Conservation (phyloP, 257 asterid species). For the Leonotis leonurus region DNA sequence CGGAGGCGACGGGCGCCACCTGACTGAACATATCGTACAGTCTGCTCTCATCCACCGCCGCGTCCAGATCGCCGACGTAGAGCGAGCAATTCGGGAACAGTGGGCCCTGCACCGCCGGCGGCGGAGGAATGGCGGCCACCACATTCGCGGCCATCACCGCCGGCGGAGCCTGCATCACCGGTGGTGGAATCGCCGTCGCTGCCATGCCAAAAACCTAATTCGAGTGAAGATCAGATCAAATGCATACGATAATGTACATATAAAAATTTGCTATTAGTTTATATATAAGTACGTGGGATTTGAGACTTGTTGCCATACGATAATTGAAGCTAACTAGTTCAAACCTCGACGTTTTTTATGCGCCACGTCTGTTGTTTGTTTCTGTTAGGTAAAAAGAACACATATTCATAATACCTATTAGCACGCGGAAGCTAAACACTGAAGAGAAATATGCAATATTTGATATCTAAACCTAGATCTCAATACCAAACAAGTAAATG, state of each 20-base stretch:
- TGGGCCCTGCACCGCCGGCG: conserved; percentile 9
- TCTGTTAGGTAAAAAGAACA: too few species aligned
- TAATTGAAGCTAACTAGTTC: conserved; percentile 20
- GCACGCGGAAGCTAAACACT: too few species aligned
- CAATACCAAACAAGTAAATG: too few species aligned
- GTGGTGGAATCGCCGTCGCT: conserved; percentile 32
- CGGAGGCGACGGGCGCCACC: conserved; percentile 61
- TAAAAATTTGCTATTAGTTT: too few species aligned
- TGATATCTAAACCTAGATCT: too few species aligned
- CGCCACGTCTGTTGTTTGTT: conserved; percentile 24
- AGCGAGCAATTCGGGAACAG: conserved; percentile 35
- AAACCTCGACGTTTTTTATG: conserved; percentile 17
- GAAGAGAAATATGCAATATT: too few species aligned
- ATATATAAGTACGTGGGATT: background rate
- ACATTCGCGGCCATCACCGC: conserved; percentile 14
- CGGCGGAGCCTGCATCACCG: conserved; percentile 25
- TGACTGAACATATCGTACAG: conserved; percentile 60
- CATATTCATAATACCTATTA: too few species aligned
- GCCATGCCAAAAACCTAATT: conserved; percentile 27
- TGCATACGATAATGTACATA: background rate
- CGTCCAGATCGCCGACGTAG: conserved; percentile 79
- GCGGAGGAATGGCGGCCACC: conserved; percentile 23
- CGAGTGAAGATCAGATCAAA: background rate
- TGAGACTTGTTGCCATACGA: background rate
- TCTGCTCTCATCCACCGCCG: conserved; percentile 50